A percentile compares a stretch with the other conserved stretches of the same genome.
These are phyloP conservation scores for Guillardia theta DNA, from an alignment of 78 protist species.

Conservation along the genomic window DNA sequence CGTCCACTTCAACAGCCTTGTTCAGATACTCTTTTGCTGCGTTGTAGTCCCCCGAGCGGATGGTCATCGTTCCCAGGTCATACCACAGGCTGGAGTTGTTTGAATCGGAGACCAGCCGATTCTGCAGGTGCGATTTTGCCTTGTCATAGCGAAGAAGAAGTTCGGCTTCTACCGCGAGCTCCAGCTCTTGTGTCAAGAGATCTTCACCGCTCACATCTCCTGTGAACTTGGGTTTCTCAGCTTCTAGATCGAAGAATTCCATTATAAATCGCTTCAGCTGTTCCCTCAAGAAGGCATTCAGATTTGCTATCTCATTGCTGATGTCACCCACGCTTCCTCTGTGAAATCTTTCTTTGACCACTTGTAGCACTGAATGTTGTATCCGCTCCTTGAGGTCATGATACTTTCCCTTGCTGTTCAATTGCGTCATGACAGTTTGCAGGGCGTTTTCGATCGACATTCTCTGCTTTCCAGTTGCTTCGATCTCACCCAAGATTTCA, in stretches of 20 bases:
- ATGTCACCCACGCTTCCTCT: neutral
- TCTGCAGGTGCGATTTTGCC: neutral
- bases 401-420: neutral
- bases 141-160: neutral
- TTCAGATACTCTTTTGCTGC: neutral
- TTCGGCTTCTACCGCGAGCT: neutral
- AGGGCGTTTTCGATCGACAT: neutral
- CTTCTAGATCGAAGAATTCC: too few relatives aligned
- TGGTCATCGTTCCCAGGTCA: neutral
- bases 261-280: too few relatives aligned
- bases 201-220: too few relatives aligned
- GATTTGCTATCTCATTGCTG: neutral
- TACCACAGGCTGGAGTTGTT: neutral
- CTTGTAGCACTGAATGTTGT: neutral
- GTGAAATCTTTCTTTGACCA: neutral
- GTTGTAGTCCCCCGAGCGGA: neutral
- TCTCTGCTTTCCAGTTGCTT: neutral
- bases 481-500: neutral
- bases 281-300: neutral
- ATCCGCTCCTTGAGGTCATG: neutral
- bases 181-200: neutral
- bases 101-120: neutral
- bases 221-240: too few relatives aligned
- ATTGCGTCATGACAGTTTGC: neutral
- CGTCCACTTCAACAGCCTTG: neutral